phyloP scores from a whole-genome alignment of 2,329 filamentous ascomycete genomes.

The Spiromastix sp. region DNA sequence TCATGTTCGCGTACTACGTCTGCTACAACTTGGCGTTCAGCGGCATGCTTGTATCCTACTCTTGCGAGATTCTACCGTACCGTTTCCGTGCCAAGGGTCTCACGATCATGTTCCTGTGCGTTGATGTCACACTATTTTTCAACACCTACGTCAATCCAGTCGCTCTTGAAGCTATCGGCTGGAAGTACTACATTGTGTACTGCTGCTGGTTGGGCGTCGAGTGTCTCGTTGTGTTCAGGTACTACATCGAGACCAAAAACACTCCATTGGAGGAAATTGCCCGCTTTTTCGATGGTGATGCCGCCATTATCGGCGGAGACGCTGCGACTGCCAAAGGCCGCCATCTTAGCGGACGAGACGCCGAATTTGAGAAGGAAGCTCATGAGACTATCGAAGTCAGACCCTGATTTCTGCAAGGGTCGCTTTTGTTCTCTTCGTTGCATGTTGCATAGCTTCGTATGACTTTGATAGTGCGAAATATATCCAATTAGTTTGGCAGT shows the following conservation, averaged over 20 bases:
- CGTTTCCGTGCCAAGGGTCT: constrained; percentile 37
- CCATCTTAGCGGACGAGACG: not conserved
- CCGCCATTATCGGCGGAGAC: constrained; percentile 14
- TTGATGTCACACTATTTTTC: constrained; percentile 25
- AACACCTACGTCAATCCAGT: constrained; percentile 27
- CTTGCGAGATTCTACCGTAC: constrained; percentile 40
- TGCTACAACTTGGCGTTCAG: constrained; percentile 31
- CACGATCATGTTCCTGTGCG: constrained; percentile 25
- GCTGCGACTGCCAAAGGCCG: constrained; percentile 14
- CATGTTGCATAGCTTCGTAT: too few relatives aligned
- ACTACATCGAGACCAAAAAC: constrained; percentile 24
- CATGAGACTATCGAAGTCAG: too few relatives aligned
- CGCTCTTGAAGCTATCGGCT: constrained; percentile 21
- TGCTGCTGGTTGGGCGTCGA: constrained; percentile 23
- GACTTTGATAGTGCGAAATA: too few relatives aligned
- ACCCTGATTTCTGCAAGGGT: too few relatives aligned
- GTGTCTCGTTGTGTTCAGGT: constrained; percentile 24
- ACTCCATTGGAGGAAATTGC: constrained; percentile 29
- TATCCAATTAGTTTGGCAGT: too few relatives aligned
- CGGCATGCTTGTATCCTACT: constrained; percentile 29
- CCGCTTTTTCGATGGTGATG: constrained; percentile 18
- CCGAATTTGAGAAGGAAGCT: not conserved
- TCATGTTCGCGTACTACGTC: constrained; percentile 35
- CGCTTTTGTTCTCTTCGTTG: too few relatives aligned
- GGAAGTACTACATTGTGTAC: constrained; percentile 31